Evolutionary conservation across 1,284 basidiomycete genomes (phyloP).

Genomic region (Takashimella tepidaria): DNA sequence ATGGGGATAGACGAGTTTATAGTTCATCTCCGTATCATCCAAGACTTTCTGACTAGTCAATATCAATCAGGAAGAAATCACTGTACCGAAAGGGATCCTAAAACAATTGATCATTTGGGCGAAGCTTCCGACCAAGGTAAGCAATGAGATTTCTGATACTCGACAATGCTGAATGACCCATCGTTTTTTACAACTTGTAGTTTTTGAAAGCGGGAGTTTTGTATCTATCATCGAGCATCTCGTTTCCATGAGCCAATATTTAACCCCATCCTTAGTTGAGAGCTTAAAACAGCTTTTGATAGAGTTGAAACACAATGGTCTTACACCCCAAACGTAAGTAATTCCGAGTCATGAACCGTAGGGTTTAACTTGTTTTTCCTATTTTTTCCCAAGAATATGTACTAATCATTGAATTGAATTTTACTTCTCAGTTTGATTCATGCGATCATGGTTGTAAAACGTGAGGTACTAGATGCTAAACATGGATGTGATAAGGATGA

Average conservation of each 20-base stretch:
- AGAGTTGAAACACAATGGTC: constrained; percentile 8
- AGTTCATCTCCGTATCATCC: constrained; percentile 5
- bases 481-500: background rate
- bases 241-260: constrained; percentile 1
- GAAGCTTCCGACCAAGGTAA: background rate
- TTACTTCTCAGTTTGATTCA: background rate
- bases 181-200: too few relatives aligned
- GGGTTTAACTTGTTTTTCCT: too few relatives aligned
- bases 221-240: constrained; percentile 6
- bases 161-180: too few relatives aligned
- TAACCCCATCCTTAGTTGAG: constrained; percentile 6
- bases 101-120: background rate
- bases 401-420: too few relatives aligned
- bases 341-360: too few relatives aligned
- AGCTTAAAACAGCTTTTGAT: constrained; percentile 1
- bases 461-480: background rate
- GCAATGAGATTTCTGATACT: too few relatives aligned
- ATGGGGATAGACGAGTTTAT: constrained; percentile 6
- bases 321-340: constrained; percentile 9
- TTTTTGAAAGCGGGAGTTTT: constrained; percentile 6
- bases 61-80: background rate
- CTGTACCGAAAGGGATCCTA: background rate
- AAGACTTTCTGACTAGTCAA: constrained; percentile 3
- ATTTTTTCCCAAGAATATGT: too few relatives aligned
- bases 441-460: background rate